phyloP scores from a whole-genome alignment of 2,329 filamentous ascomycete genomes.

The Ophiostoma triangulosporum region DNA sequence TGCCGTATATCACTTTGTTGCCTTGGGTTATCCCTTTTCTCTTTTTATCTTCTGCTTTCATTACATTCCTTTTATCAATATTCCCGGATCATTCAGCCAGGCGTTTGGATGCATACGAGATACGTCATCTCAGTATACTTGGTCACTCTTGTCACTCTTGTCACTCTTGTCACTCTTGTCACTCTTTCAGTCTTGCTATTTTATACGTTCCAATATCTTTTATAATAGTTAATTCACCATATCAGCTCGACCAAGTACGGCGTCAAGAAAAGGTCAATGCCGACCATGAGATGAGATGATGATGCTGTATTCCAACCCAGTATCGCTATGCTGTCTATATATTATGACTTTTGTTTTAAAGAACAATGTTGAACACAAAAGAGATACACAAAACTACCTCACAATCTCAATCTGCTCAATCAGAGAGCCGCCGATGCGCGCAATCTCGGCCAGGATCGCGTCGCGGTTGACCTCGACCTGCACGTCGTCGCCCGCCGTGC shows the following conservation, averaged over 20 bases:
- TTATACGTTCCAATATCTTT: no score
- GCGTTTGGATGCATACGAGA: not conserved
- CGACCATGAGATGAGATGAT: not conserved
- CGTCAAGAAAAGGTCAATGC: slow-evolving; percentile 5
- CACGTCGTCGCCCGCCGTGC: slow-evolving; percentile 17
- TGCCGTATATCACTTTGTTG: not conserved
- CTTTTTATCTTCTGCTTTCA: not conserved
- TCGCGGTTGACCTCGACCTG: slow-evolving; percentile 51
- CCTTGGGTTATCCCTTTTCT: not conserved
- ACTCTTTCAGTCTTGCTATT: no score
- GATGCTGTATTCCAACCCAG: no score
- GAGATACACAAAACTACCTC: not conserved
- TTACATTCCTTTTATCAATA: not conserved
- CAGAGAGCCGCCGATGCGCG: slow-evolving; percentile 51
- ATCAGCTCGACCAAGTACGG: slow-evolving; percentile 5
- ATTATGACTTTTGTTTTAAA: not conserved
- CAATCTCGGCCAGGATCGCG: slow-evolving; percentile 60
- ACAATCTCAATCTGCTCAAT: slow-evolving; percentile 48
- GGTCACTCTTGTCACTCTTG: not conserved
- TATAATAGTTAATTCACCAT: no score
- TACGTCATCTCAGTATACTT: not conserved
- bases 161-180: no score
- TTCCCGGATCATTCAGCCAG: not conserved
- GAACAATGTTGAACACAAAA: no score
- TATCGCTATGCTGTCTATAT: not conserved